Conservation (phyloP, 1,284 basidiomycete species). For the Leccinum subfulvum region DNA sequence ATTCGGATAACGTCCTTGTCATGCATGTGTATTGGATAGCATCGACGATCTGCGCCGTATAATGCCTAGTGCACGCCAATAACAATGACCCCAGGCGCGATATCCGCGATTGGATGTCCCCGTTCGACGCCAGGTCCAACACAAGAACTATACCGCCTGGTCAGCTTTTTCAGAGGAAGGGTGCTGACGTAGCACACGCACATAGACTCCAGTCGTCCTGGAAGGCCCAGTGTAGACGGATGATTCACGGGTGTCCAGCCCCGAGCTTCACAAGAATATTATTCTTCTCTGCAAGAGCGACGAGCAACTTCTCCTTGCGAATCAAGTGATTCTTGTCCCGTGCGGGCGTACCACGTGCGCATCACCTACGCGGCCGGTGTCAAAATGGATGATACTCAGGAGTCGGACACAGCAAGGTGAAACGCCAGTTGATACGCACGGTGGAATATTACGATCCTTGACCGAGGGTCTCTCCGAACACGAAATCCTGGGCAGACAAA, state of each 20-base stretch:
- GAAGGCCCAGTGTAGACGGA: conserved; percentile 80
- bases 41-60: too few relatives aligned
- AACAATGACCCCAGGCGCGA: conserved; percentile 63
- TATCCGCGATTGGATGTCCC: conserved; percentile 82
- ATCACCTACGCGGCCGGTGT: too few relatives aligned
- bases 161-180: conserved; percentile 3
- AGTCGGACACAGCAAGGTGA: too few relatives aligned
- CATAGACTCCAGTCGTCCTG: conserved; percentile 84
- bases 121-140: conserved; percentile 83
- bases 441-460: too few relatives aligned
- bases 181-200: conserved; percentile 29
- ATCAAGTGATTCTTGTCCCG: conserved; percentile 53
- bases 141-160: conserved; percentile 70
- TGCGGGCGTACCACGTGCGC: too few relatives aligned
- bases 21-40: too few relatives aligned
- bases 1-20: conserved; percentile 47
- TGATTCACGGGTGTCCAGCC: conserved; percentile 78
- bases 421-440: too few relatives aligned
- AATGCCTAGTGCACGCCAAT: too few relatives aligned
- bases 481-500: conserved; percentile 59
- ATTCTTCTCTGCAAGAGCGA: conserved; percentile 66
- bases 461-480: conserved; percentile 53
- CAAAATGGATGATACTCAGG: too few relatives aligned
- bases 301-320: conserved; percentile 63
- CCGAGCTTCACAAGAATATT: conserved; percentile 56